Evolutionary conservation across 1,139 yeast species (phyloP), one percentile per base, ranked within the genome.

Genomic region (Candida smagusa): DNA sequence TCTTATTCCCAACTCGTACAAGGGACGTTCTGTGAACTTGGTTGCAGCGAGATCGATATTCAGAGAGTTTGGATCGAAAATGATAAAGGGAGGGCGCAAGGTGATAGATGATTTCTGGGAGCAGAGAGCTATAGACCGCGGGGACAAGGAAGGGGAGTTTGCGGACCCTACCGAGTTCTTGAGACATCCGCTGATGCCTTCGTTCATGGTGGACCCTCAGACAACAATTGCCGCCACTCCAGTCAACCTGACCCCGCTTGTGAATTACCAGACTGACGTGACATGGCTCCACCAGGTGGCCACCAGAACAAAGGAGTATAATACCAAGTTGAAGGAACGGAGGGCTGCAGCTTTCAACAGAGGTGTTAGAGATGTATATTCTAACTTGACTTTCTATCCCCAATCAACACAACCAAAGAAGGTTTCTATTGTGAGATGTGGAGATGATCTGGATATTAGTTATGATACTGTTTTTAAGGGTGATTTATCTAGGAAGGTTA

Each of bases 251-350:
- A 61, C 73, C 3, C 71, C 76, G 7, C 52, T 63, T 34, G 65
- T 69, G 22, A 62, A 63, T 46, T 65, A 68, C 53, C 72, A 72
- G 51, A 74, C 81, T 11, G 89, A 86, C 47, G 84, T 82, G 24
- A 81, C 86, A 37, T 92, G 97, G 97, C 76, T 88, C 66, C 78
- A 78, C 50, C 92, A 87, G 54, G 89, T 88, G 48, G 95, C 96
- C 0, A 62, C 73, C 13, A 84, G 94, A 25, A 80, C 90, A 6
- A 71, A 83, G 44, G 79, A 79, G 39, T 86, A 77, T 58, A 90
- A 89, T 58, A 65, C 76, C 26, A 72, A 74, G 40, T 61, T 89
- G 34, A 62, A 74, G 25, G 81, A 80, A 41, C 81, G 78, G 39
- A 68, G 96, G 45, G 64, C 66, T 13, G 78, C 78, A 39, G 60